Conservation (phyloP, 2,329 filamentous ascomycete species). For the Nannizzia gypsea region DNA sequence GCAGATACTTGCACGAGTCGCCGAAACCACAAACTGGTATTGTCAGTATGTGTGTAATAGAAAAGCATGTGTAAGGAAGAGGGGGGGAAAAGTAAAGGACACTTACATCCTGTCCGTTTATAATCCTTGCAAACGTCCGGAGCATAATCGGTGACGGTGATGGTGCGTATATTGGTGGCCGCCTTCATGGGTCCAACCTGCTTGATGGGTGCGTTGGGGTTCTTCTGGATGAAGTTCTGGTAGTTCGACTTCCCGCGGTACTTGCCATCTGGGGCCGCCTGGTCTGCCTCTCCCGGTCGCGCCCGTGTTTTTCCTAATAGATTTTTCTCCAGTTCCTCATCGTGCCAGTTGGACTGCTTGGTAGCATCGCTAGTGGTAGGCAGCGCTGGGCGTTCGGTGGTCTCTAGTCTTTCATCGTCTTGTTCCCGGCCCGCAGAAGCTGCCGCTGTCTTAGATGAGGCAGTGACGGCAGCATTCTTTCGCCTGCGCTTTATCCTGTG, state of each 20-base stretch:
- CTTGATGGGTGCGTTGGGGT: slow-evolving; percentile 57
- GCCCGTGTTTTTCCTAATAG: slow-evolving; percentile 24
- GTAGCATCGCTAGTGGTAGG: slow-evolving; percentile 62
- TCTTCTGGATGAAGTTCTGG: slow-evolving; percentile 65
- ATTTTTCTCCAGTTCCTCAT: slow-evolving; percentile 51
- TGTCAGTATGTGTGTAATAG: background rate
- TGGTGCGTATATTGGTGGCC: slow-evolving; percentile 76
- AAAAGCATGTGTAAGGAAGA: background rate
- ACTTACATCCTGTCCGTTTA: slow-evolving; percentile 53
- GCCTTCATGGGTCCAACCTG: slow-evolving; percentile 75
- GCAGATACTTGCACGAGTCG: slow-evolving; percentile 63
- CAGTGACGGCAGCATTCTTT: slow-evolving; percentile 56
- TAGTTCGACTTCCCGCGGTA: slow-evolving; percentile 68
- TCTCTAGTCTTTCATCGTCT: slow-evolving; percentile 48
- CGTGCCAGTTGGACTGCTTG: slow-evolving; percentile 80
- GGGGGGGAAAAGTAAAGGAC: background rate
- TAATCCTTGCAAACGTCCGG: slow-evolving; percentile 95
- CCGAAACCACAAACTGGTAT: slow-evolving; percentile 50
- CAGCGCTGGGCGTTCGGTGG: slow-evolving; percentile 36
- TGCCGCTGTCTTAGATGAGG: slow-evolving; percentile 40
- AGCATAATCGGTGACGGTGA: slow-evolving; percentile 81
- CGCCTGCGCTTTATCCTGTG: slow-evolving; percentile 66
- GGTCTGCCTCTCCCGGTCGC: slow-evolving; percentile 12
- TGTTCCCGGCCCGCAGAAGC: slow-evolving; percentile 23
- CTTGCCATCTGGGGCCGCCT: slow-evolving; percentile 46